phyloP scores from a whole-genome alignment of 208 protist genomes.

The Trichomonas tenax region DNA sequence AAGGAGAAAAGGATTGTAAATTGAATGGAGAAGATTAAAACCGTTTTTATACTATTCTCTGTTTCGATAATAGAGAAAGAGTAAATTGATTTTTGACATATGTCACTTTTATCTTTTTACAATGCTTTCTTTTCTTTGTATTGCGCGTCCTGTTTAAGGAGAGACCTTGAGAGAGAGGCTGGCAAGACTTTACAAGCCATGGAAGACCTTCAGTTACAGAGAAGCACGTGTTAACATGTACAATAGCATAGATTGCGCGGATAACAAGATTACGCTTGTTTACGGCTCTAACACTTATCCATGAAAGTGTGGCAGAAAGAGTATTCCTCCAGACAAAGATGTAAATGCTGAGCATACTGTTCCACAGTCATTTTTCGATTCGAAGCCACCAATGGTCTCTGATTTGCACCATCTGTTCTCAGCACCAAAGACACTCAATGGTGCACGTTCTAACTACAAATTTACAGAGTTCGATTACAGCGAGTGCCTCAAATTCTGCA shows the following conservation, averaged over 20 bases:
- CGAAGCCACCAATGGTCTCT: not conserved
- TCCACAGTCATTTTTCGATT: not conserved
- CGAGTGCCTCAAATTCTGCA: not conserved
- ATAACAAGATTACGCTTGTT: not conserved
- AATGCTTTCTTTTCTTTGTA: not conserved
- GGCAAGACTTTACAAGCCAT: not conserved
- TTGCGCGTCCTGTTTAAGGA: not conserved
- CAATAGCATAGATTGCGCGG: not conserved
- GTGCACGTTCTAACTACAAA: not conserved
- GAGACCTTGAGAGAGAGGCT: not conserved
- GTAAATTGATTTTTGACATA: too few species aligned
- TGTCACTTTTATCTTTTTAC: not conserved
- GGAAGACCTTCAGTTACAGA: not conserved
- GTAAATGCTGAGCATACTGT: not conserved
- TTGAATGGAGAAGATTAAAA: too few species aligned
- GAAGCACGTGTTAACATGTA: not conserved
- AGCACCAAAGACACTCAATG: not conserved
- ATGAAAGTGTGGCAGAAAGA: not conserved
- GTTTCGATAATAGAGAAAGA: too few species aligned
- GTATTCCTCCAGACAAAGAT: not conserved
- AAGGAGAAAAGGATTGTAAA: too few species aligned
- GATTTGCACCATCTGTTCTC: not conserved
- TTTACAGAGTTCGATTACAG: not conserved
- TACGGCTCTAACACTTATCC: not conserved
- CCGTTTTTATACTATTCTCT: too few species aligned